Evolutionary conservation across 345 rosid species (phyloP), one percentile per base, ranked within the genome.

Genomic region (Clarkia xantiana): DNA sequence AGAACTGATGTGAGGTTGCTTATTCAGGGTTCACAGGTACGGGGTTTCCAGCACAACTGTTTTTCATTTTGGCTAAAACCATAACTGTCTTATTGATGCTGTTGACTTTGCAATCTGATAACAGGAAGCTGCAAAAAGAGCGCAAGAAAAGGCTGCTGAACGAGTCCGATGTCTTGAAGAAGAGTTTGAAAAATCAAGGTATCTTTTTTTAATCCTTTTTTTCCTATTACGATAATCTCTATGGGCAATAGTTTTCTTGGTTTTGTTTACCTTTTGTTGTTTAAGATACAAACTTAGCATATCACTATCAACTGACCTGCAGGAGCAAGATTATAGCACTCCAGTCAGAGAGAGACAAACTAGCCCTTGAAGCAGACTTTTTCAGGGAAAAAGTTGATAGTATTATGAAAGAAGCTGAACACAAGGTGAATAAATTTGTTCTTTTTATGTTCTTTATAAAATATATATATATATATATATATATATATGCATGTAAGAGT

Each of bases 21-120:
- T 58, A 72, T 90, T 10, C 94, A 90, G 72, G 84, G 82, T 58
- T 86, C 96, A 20, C 81, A 90, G 94, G 97, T 86, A 59, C 41
- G 49, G 49, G n/a, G n/a, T n/a, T n/a, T n/a, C n/a, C n/a, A n/a
- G n/a, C n/a, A n/a, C n/a, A n/a, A n/a, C n/a, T n/a, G n/a, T 58
- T 29, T 22, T 11, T 13, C 12, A 47, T 57, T 55, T 22, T 10
- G 14, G 53, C 13, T 49, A 49, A 19, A 40, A 12, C 4, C 38
- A n/a, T 25, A 49, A 25, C 13, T 15, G 14, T 49, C 41, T 29
- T 29, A 29, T 29, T 10, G 36, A 29, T 29, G 36, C 9, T 29
- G 6, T 49, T 6, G 39, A 5, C 51, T 57, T 57, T 51, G 42
- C 53, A 54, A 55, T 56, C 49, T 71, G 6, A 71, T 29, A 29